These are phyloP conservation scores for Exophiala calicioides DNA, from an alignment of 2,329 filamentous ascomycete species.

Conservation along the genomic window DNA sequence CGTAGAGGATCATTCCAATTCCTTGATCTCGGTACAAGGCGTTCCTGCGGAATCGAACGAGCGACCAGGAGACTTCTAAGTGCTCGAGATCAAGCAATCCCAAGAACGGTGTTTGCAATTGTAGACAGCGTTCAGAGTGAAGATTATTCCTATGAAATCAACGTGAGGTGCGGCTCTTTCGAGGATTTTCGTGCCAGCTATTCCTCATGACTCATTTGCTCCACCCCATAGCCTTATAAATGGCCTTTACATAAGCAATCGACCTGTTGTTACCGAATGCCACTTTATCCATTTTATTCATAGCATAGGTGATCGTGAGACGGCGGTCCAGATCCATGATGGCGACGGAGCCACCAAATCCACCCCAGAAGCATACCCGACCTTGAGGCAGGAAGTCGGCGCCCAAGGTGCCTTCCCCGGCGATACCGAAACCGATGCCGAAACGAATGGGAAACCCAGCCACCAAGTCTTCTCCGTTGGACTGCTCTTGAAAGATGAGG, in stretches of 20 bases:
- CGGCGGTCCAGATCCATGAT: conserved; percentile 47
- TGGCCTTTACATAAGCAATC: conserved; percentile 35
- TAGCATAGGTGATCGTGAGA: conserved; percentile 48
- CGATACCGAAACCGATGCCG: conserved; percentile 47
- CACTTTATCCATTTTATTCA: conserved; percentile 47
- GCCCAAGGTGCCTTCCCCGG: conserved; percentile 32
- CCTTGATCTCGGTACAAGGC: too few relatives aligned
- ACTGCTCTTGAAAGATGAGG: conserved; percentile 49
- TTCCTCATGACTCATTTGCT: too few relatives aligned
- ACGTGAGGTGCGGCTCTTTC: too few relatives aligned
- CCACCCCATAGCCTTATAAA: conserved; percentile 36
- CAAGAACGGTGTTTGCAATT: too few relatives aligned
- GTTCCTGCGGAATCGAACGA: too few relatives aligned
- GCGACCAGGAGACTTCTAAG: too few relatives aligned
- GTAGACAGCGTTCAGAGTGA: too few relatives aligned
- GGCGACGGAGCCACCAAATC: conserved; percentile 48
- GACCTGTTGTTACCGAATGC: conserved; percentile 35
- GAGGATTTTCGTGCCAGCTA: too few relatives aligned
- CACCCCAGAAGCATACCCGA: conserved; percentile 45
- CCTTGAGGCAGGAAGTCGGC: conserved; percentile 38
- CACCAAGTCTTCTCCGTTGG: conserved; percentile 45
- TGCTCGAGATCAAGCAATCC: too few relatives aligned
- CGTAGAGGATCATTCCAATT: too few relatives aligned
- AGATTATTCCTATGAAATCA: too few relatives aligned
- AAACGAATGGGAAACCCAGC: conserved; percentile 39